phyloP scores from a whole-genome alignment of 768 basidiomycete species.

The Mycena venus region DNA sequence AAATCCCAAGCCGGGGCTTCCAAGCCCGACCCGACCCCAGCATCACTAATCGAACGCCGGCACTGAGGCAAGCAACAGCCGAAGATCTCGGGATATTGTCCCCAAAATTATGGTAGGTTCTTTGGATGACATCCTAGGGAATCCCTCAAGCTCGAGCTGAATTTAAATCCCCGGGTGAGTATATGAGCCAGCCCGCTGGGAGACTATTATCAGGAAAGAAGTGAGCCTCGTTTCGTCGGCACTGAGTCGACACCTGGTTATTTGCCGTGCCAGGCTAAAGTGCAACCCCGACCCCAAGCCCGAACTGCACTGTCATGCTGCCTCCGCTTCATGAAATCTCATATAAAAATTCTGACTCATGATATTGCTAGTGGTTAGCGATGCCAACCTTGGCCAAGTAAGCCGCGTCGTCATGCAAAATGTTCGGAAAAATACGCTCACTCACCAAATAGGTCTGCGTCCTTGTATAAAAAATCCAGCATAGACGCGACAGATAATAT shows the following conservation, averaged over 20 bases:
- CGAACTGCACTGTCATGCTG: no score
- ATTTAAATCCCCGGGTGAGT: no score
- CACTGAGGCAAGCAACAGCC: neutral
- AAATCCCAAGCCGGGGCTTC: neutral
- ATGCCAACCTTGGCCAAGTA: neutral
- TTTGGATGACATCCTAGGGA: no score
- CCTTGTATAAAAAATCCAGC: neutral
- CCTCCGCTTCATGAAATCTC: no score
- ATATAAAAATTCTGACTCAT: no score
- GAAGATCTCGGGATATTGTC: neutral
- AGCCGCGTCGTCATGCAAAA: neutral
- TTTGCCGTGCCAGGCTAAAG: no score
- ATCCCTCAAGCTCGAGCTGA: no score
- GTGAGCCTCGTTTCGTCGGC: no score
- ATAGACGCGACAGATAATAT: neutral
- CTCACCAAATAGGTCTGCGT: neutral
- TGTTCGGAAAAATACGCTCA: neutral
- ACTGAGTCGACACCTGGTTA: no score
- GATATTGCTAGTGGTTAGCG: neutral
- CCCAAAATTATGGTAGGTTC: neutral
- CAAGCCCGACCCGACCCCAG: neutral
- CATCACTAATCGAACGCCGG: neutral
- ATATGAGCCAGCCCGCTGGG: no score
- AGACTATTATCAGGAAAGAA: no score
- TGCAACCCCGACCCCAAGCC: no score